Conservation (phyloP, 108 stramenopile genomes). For the Stephanodiscus minutulus region DNA sequence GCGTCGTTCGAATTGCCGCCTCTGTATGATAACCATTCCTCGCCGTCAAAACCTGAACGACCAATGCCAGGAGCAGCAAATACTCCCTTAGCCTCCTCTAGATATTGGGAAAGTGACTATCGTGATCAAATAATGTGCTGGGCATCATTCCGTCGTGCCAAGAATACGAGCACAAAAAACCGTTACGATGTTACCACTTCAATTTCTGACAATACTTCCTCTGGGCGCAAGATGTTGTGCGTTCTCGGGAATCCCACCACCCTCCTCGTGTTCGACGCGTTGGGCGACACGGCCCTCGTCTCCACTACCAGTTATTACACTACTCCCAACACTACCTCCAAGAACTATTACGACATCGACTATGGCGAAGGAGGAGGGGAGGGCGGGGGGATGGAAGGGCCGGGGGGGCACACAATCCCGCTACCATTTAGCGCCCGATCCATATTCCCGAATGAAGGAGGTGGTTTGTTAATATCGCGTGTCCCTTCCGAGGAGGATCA, state of each 20-base stretch:
- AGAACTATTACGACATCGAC: slow-evolving; percentile 24
- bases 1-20: slow-evolving; percentile 16
- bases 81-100: neutral
- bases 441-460: slow-evolving; percentile 50
- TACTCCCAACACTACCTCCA: neutral
- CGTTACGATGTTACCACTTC: neutral
- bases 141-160: slow-evolving; percentile 60
- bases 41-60: neutral
- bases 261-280: slow-evolving; percentile 70
- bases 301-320: slow-evolving; percentile 1
- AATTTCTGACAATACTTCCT: neutral
- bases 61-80: neutral
- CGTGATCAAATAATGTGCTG: slow-evolving; percentile 56
- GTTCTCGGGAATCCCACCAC: slow-evolving; percentile 61
- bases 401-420: slow-evolving; percentile 62
- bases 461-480: slow-evolving; percentile 51
- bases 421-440: slow-evolving; percentile 72
- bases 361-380: neutral
- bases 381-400: slow-evolving; percentile 36
- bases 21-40: neutral
- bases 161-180: neutral
- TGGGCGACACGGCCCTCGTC: slow-evolving; percentile 24
- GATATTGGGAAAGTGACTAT: slow-evolving; percentile 1
- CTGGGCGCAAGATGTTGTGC: slow-evolving; percentile 62
- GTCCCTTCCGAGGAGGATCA: slow-evolving; percentile 20